A percentile compares a stretch with the other conserved stretches of the same genome.
Evolutionary conservation across 2,329 filamentous ascomycete genomes (phyloP).

Genomic region (Pestalotiopsis sp.): DNA sequence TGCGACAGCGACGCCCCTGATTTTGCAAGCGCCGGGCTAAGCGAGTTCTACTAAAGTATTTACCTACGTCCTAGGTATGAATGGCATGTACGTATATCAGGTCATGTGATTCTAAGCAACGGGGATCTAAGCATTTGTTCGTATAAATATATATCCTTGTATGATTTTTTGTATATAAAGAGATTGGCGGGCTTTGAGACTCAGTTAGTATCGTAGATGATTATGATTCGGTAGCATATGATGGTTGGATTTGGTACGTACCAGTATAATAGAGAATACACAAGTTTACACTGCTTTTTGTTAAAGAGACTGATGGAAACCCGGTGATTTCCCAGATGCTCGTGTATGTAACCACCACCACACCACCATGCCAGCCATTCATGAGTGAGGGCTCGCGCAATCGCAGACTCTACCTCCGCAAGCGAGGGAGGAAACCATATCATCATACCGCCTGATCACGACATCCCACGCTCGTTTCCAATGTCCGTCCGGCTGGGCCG

Average conservation of each 20-base stretch:
- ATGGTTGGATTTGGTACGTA: too few species aligned
- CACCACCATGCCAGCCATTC: neutral
- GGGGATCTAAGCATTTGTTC: neutral
- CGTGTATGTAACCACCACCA: neutral
- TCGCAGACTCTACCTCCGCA: neutral
- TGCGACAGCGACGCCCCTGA: conserved; percentile 62
- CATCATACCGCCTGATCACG: neutral
- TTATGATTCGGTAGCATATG: too few species aligned
- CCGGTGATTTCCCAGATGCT: neutral
- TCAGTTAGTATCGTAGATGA: too few species aligned
- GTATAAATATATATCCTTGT: neutral
- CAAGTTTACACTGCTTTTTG: too few species aligned
- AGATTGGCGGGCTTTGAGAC: too few species aligned
- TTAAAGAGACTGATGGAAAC: too few species aligned
- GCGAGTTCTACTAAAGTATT: conserved; percentile 40
- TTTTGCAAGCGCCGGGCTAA: conserved; percentile 47
- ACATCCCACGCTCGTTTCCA: neutral
- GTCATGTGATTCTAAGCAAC: neutral
- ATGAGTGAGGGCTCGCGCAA: neutral
- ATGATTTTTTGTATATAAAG: neutral
- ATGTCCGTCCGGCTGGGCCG: neutral
- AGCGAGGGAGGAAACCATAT: neutral
- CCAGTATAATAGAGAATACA: too few species aligned
- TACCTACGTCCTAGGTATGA: neutral
- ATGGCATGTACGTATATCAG: neutral